These are phyloP conservation scores for Fragilariopsis cylindrus DNA, from an alignment of 108 stramenopile species.

Conservation along the genomic window DNA sequence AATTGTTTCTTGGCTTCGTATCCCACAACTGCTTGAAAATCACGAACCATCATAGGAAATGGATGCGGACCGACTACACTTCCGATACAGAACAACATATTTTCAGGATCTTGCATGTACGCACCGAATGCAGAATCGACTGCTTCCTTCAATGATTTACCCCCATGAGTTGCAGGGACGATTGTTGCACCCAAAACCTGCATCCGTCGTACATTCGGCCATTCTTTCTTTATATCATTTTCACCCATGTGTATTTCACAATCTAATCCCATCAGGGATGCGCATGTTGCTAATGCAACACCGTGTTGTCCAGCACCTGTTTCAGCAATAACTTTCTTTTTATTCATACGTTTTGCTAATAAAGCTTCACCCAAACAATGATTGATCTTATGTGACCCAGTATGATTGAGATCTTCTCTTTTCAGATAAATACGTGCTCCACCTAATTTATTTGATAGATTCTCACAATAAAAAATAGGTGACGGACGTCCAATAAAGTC, in stretches of 20 bases:
- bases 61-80: slow-evolving; percentile 97
- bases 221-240: slow-evolving; percentile 92
- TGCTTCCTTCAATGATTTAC: slow-evolving; percentile 93
- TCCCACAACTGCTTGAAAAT: slow-evolving; percentile 93
- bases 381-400: slow-evolving; percentile 98
- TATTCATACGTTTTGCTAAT: slow-evolving; percentile 92
- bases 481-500: slow-evolving; percentile 95
- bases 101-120: slow-evolving; percentile 94
- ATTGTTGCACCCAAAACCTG: slow-evolving; percentile 94
- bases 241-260: slow-evolving; percentile 98
- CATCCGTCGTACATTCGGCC: slow-evolving; percentile 95
- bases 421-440: slow-evolving; percentile 96
- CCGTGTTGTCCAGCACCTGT: slow-evolving; percentile 98
- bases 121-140: slow-evolving; percentile 98
- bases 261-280: slow-evolving; percentile 91
- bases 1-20: slow-evolving; percentile 81
- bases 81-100: slow-evolving; percentile 95
- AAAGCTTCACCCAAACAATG: slow-evolving; percentile 96
- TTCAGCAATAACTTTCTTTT: slow-evolving; percentile 96
- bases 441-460: slow-evolving; percentile 84
- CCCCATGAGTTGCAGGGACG: slow-evolving; percentile 89
- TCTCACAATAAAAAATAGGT: slow-evolving; percentile 87
- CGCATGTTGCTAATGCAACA: slow-evolving; percentile 94
- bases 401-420: slow-evolving; percentile 96
- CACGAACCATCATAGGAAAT: slow-evolving; percentile 95